phyloP scores from a whole-genome alignment of 2,329 filamentous ascomycete species.

The Arthrobotrys iridis region DNA sequence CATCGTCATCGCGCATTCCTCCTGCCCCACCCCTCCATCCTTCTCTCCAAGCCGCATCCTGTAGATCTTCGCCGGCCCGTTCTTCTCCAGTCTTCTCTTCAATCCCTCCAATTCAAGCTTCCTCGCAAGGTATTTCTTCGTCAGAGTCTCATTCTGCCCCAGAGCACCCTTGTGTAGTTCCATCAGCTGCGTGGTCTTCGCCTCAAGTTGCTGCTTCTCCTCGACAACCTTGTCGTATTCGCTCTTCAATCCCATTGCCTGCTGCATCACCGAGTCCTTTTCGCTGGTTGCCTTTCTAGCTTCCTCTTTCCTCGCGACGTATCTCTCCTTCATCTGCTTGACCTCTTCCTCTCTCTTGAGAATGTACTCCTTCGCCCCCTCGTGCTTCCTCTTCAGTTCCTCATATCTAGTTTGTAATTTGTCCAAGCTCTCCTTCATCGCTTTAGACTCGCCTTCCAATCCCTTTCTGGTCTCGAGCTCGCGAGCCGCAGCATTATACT shows the following conservation, averaged over 20 bases:
- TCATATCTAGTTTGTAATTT: background rate
- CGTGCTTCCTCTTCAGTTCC: background rate
- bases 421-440: background rate
- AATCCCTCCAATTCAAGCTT: constrained; percentile 13
- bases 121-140: constrained; percentile 2
- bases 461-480: no score
- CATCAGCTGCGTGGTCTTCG: background rate
- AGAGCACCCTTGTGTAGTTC: background rate
- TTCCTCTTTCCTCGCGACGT: background rate
- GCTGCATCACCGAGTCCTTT: background rate
- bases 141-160: constrained; percentile 3
- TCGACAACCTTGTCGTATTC: background rate
- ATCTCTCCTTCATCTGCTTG: background rate
- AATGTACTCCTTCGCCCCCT: no score
- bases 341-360: background rate
- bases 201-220: constrained; percentile 13
- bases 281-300: background rate
- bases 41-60: background rate
- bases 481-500: background rate
- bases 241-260: background rate
- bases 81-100: constrained; percentile 8
- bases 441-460: background rate
- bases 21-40: background rate
- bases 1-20: constrained; percentile 16
- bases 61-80: background rate